Percentiles rank a stretch among this genome's conserved stretches.
phyloP scores from a whole-genome alignment of 2,329 filamentous ascomycete species.

The Fusarium cyanostomum region DNA sequence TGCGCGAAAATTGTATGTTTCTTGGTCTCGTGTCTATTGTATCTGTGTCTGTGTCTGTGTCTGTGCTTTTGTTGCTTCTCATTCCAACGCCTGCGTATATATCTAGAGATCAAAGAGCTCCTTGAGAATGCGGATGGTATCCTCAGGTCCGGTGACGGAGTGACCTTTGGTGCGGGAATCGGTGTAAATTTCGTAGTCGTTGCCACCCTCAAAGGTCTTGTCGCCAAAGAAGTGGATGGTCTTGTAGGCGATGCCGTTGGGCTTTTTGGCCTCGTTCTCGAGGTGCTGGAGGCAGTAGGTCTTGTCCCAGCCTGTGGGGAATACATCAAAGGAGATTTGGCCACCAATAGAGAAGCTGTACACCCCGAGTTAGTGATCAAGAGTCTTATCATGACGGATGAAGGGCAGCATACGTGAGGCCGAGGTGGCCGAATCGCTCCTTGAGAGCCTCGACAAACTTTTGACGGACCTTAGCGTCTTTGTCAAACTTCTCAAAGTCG shows the following conservation, averaged over 20 bases:
- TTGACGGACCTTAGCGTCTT: slow-evolving; percentile 77
- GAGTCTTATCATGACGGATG: slow-evolving; percentile 3
- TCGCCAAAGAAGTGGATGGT: slow-evolving; percentile 98
- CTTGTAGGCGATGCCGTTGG: slow-evolving; percentile 79
- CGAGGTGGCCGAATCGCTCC: slow-evolving; percentile 83
- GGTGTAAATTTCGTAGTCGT: slow-evolving; percentile 93
- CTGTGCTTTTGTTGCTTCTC: slow-evolving; percentile 21
- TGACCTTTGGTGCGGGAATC: slow-evolving; percentile 87
- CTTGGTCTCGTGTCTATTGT: slow-evolving; percentile 30
- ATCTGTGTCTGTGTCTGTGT: too few species aligned
- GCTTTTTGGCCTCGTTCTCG: slow-evolving; percentile 77
- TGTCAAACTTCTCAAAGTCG: slow-evolving; percentile 85
- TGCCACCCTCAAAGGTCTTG: slow-evolving; percentile 90
- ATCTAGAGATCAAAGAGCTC: slow-evolving; percentile 76
- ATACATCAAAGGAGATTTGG: slow-evolving; percentile 98
- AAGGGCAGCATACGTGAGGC: slow-evolving; percentile 75
- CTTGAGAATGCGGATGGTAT: slow-evolving; percentile 82
- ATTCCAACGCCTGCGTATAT: neutral
- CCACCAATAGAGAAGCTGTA: slow-evolving; percentile 90
- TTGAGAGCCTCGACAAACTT: slow-evolving; percentile 80
- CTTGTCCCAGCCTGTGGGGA: slow-evolving; percentile 98
- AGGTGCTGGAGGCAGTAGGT: slow-evolving; percentile 93
- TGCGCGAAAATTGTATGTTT: slow-evolving; percentile 18
- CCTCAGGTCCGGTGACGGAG: slow-evolving; percentile 80
- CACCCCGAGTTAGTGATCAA: slow-evolving; percentile 8